Conservation (phyloP, 176 grass and related monocot species). For the Sorghum bicolor region Sorghum_bicolor_NCBIv3 NC_012875.2:54919001-54919500, state of each 20-base stretch:
- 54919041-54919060: conserved; percentile 32
- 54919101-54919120: conserved; percentile 16
- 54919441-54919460: neutral
- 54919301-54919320: neutral
- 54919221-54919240: no score
- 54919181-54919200: no score
- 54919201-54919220: no score
- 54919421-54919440: neutral
- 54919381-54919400: neutral
- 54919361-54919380: neutral
- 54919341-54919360: neutral
- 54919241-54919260: neutral
- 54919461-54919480: neutral
- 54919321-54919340: neutral
- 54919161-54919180: no score
- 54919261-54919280: neutral
- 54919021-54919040: conserved; percentile 15
- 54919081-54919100: conserved; percentile 13
- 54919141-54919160: neutral
- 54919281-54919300: neutral
- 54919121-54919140: neutral
- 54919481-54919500: neutral
- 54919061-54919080: conserved; percentile 27
- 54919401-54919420: neutral
- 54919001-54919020: conserved; percentile 19